Evolutionary conservation across 2,329 filamentous ascomycete genomes (phyloP).

Genomic region (Phialocephala sp.): DNA sequence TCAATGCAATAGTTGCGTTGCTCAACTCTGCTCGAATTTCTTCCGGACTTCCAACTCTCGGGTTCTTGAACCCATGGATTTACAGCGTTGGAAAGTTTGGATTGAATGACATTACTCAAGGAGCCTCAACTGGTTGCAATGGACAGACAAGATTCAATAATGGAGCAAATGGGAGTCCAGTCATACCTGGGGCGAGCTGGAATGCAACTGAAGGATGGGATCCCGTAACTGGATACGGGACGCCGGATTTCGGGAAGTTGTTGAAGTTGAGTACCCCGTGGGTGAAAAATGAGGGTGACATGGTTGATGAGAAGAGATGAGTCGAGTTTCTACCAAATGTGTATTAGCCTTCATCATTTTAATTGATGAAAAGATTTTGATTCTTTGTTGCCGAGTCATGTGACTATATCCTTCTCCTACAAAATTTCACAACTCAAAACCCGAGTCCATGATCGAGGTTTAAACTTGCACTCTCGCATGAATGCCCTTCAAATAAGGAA

Average conservation of each 20-base stretch:
- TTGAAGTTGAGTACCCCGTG: conserved; percentile 29
- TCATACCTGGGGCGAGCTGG: conserved; percentile 31
- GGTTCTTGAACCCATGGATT: conserved; percentile 50
- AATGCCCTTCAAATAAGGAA: not conserved
- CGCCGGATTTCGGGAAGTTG: conserved; percentile 35
- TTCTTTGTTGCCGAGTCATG: too few relatives aligned
- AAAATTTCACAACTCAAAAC: not conserved
- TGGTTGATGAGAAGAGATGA: not conserved
- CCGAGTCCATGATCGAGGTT: not conserved
- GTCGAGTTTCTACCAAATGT: not conserved
- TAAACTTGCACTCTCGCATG: not conserved
- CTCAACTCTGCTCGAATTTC: conserved; percentile 65
- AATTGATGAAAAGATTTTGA: not conserved
- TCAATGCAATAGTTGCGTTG: conserved; percentile 61
- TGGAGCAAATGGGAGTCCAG: not conserved
- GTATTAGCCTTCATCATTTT: not conserved
- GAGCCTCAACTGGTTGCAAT: conserved; percentile 45
- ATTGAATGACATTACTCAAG: conserved; percentile 47
- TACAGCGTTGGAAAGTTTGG: conserved; percentile 43
- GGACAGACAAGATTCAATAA: conserved; percentile 22
- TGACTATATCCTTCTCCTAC: too few relatives aligned
- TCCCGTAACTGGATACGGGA: conserved; percentile 53
- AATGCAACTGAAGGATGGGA: conserved; percentile 48
- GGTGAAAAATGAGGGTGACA: conserved; percentile 28
- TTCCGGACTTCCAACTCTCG: conserved; percentile 50